A percentile compares a stretch with the other conserved stretches of the same genome.
phyloP scores from a whole-genome alignment of 1,139 yeast species.

The Spencermartinsiella ligniputridi region DNA sequence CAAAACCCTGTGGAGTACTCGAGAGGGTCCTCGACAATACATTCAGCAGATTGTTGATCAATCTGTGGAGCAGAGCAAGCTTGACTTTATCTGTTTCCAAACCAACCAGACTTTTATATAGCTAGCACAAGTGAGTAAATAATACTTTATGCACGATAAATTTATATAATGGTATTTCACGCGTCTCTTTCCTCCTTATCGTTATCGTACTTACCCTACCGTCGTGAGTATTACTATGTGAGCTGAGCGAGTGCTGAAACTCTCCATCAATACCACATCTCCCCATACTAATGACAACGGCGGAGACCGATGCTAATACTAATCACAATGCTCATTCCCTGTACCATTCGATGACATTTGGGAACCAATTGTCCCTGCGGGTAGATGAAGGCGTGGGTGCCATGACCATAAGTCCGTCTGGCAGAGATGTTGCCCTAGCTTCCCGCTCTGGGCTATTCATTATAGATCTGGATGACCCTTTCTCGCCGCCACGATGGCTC shows the following conservation, averaged over 20 bases:
- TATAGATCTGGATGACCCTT: conserved; percentile 93
- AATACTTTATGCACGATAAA: no score
- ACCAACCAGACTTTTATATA: no score
- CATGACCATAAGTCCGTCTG: conserved; percentile 87
- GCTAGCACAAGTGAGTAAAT: no score
- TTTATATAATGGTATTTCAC: no score
- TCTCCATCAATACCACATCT: no score
- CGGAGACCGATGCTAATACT: not conserved
- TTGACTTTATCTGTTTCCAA: conserved; percentile 7
- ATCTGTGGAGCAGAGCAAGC: conserved; percentile 16
- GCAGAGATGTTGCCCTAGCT: conserved; percentile 90
- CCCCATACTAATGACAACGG: not conserved
- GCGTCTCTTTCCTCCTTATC: no score
- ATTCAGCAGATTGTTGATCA: conserved; percentile 22
- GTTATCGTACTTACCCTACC: no score
- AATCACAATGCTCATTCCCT: conserved; percentile 2
- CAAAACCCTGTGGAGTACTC: conserved; percentile 24
- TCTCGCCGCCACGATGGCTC: conserved; percentile 89
- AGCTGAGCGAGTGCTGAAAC: no score
- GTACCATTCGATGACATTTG: conserved; percentile 21
- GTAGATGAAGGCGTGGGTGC: conserved; percentile 95
- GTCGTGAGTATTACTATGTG: no score
- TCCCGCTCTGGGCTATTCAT: conserved; percentile 84
- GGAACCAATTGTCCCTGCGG: conserved; percentile 59
- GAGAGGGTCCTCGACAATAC: conserved; percentile 25